phyloP scores from a whole-genome alignment of 495 filamentous ascomycete species.

The Peziza echinospora region DNA sequence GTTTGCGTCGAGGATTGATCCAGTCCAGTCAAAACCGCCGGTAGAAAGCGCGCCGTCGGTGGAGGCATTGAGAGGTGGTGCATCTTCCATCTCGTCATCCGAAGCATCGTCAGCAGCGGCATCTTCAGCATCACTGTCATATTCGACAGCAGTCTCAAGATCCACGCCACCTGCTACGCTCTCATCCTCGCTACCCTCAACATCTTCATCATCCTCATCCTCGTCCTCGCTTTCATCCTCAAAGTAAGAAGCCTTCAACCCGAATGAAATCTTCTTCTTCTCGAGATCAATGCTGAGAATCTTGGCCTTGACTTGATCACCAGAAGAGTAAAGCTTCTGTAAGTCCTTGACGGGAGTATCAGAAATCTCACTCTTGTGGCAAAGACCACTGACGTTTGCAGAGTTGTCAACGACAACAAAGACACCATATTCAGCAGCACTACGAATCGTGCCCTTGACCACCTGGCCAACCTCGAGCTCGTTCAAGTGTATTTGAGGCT shows the following conservation, averaged over 20 bases:
- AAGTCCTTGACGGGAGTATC: slow-evolving; percentile 59
- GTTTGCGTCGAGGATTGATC: slow-evolving; percentile 29
- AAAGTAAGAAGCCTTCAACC: slow-evolving; percentile 83
- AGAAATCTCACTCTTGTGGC: slow-evolving; percentile 76
- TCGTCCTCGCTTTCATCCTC: slow-evolving; percentile 33
- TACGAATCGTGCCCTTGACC: slow-evolving; percentile 71
- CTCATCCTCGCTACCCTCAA: slow-evolving; percentile 23
- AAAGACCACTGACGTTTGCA: slow-evolving; percentile 69
- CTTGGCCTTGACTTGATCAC: slow-evolving; percentile 77
- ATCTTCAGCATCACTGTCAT: slow-evolving; percentile 26
- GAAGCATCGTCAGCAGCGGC: slow-evolving; percentile 23
- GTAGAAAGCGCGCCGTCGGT: slow-evolving; percentile 42
- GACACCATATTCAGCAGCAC: slow-evolving; percentile 83
- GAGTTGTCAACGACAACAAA: slow-evolving; percentile 80
- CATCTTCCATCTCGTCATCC: slow-evolving; percentile 30
- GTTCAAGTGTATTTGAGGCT: slow-evolving; percentile 40
- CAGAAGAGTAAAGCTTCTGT: slow-evolving; percentile 61
- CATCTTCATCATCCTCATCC: slow-evolving; percentile 30
- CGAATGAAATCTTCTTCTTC: slow-evolving; percentile 60
- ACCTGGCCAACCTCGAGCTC: slow-evolving; percentile 59
- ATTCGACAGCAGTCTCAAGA: slow-evolving; percentile 19
- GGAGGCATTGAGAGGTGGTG: slow-evolving; percentile 7
- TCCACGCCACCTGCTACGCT: slow-evolving; percentile 30
- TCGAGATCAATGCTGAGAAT: slow-evolving; percentile 54
- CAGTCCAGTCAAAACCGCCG: slow-evolving; percentile 76